Percentiles rank a stretch among this genome's conserved stretches.
phyloP scores from a whole-genome alignment of 2,329 filamentous ascomycete species.

The Didymella arachidicola region DNA sequence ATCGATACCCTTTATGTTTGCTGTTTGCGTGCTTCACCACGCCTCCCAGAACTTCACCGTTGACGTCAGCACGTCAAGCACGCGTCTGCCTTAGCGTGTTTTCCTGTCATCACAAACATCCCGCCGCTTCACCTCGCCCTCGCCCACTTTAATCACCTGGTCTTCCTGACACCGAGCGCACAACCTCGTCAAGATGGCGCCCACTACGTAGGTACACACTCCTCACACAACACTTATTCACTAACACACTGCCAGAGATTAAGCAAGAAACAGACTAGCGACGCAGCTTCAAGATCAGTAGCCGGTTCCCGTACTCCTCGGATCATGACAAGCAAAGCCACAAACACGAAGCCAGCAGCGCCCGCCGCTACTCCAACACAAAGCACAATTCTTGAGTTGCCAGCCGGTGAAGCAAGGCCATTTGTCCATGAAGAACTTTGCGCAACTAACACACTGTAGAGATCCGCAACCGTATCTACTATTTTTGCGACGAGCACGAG shows the following conservation, averaged over 20 bases:
- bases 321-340: background rate
- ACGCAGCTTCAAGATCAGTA: background rate
- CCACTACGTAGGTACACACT: background rate
- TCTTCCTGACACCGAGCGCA: background rate
- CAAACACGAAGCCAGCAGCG: too few relatives aligned
- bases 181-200: background rate
- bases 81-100: background rate
- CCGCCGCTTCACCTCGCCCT: background rate
- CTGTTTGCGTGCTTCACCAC: background rate
- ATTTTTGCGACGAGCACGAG: slow-evolving; percentile 11
- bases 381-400: slow-evolving; percentile 13
- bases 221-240: background rate
- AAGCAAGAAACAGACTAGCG: background rate
- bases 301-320: background rate
- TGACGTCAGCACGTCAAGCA: background rate
- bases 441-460: slow-evolving; percentile 5
- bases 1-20: background rate
- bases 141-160: background rate
- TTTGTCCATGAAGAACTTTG: background rate
- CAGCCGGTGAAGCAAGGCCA: background rate
- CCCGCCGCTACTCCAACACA: too few relatives aligned
- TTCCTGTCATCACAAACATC: background rate
- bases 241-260: background rate
- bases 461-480: slow-evolving; percentile 28
- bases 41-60: background rate